These are phyloP conservation scores for Dillenia suffruticosa DNA, from an alignment of 164 flowering plant genomes.

Conservation along the genomic window DNA sequence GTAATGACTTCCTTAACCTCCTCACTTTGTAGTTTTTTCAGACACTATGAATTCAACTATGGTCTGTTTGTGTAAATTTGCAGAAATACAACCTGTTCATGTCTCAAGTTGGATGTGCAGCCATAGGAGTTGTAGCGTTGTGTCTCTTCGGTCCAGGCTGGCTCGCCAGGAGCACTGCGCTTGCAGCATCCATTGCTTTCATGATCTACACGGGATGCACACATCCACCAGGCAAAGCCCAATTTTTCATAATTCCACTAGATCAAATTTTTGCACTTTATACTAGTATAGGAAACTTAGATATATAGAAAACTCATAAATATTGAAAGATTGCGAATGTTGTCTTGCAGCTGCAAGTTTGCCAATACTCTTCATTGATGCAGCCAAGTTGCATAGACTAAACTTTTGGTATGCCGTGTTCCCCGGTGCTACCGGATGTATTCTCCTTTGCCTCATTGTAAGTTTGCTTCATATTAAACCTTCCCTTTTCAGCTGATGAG, in stretches of 20 bases:
- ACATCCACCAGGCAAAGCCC: constrained; percentile 80
- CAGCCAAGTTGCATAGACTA: constrained; percentile 70
- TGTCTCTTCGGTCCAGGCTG: constrained; percentile 77
- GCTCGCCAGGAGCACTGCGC: constrained; percentile 77
- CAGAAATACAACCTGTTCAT: constrained; percentile 95
- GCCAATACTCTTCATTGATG: constrained; percentile 91
- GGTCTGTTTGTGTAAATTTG: constrained; percentile 7
- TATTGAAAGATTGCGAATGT: no score
- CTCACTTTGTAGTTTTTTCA: no score
- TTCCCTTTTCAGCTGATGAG: not conserved
- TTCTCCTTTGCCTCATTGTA: constrained; percentile 75
- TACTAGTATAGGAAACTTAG: not conserved
- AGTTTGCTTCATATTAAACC: constrained; percentile 22
- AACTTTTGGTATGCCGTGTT: constrained; percentile 79
- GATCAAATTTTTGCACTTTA: no score
- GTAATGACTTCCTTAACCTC: no score
- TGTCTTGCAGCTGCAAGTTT: constrained; percentile 75
- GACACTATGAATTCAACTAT: not conserved
- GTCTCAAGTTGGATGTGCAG: constrained; percentile 94
- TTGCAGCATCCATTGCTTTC: constrained; percentile 81
- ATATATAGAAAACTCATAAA: not conserved
- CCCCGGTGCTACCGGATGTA: constrained; percentile 89
- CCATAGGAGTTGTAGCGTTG: constrained; percentile 78
- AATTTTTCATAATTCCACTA: not conserved
- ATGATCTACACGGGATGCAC: constrained; percentile 65